Conservation (phyloP, 148 eudicot genomes). For the Vaccinium vitisidaea region DNA sequence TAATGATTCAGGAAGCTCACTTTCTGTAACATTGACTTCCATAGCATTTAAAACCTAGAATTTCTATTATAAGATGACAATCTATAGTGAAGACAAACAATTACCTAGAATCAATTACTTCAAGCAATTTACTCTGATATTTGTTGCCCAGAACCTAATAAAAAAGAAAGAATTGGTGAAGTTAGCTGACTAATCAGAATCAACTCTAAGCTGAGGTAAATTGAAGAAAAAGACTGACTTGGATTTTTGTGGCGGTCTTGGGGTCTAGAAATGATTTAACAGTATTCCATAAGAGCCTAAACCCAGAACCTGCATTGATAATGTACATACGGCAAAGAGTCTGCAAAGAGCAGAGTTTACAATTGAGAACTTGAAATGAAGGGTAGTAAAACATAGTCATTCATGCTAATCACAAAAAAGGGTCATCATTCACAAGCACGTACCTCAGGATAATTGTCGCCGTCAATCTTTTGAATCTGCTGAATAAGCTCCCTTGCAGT, state of each 20-base stretch:
- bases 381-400: not conserved
- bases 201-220: not conserved
- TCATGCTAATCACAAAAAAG: not conserved
- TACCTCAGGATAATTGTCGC: slow-evolving; percentile 90
- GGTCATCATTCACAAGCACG: not conserved
- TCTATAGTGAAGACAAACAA: not conserved
- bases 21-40: not conserved
- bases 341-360: slow-evolving; percentile 32
- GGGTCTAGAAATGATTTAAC: slow-evolving; percentile 92
- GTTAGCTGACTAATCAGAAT: not conserved
- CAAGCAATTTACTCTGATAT: slow-evolving; percentile 89
- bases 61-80: slow-evolving; percentile 3
- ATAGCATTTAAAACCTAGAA: not conserved
- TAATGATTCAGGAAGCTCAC: not conserved
- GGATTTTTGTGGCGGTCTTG: slow-evolving; percentile 80
- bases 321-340: slow-evolving; percentile 84
- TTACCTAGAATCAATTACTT: slow-evolving; percentile 84
- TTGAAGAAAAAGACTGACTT: slow-evolving; percentile 45
- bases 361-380: not conserved
- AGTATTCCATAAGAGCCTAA: slow-evolving; percentile 87
- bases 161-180: slow-evolving; percentile 16
- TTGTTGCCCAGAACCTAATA: slow-evolving; percentile 82
- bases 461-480: slow-evolving; percentile 75
- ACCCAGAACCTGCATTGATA: slow-evolving; percentile 96
- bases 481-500: slow-evolving; percentile 83